These are phyloP conservation scores for Austroboletus festivus DNA, from an alignment of 768 basidiomycete genomes.

Conservation along the genomic window DNA sequence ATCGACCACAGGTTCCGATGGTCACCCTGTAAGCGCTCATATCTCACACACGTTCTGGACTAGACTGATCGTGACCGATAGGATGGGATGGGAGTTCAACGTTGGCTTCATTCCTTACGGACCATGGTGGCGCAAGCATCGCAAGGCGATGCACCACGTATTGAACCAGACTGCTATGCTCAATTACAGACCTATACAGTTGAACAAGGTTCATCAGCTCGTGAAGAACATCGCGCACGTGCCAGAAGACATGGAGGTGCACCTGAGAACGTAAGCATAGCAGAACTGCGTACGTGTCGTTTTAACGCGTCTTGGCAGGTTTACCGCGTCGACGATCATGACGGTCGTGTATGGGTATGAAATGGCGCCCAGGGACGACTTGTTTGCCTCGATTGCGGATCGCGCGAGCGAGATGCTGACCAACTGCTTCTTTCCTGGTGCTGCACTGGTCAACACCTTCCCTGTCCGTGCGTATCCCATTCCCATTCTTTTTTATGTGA, in stretches of 20 bases:
- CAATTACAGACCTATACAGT: slow-evolving; percentile 33
- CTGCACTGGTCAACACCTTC: slow-evolving; percentile 30
- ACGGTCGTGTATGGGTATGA: slow-evolving; percentile 35
- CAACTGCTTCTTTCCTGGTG: slow-evolving; percentile 29
- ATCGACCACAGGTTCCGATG: slow-evolving; percentile 25
- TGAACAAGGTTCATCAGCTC: slow-evolving; percentile 30
- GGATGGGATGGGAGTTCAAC: slow-evolving; percentile 41
- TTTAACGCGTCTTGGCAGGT: slow-evolving; percentile 9
- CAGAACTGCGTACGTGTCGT: no score
- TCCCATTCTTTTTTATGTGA: not conserved
- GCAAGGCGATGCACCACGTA: slow-evolving; percentile 37
- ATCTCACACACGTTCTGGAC: slow-evolving; percentile 22
- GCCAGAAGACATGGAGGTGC: slow-evolving; percentile 27
- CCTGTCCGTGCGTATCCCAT: slow-evolving; percentile 22
- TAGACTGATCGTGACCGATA: slow-evolving; percentile 22
- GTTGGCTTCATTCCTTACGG: slow-evolving; percentile 36
- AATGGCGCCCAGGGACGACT: slow-evolving; percentile 29
- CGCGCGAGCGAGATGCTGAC: slow-evolving; percentile 29
- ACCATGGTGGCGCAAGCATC: slow-evolving; percentile 35
- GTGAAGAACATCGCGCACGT: slow-evolving; percentile 26
- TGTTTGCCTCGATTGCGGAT: slow-evolving; percentile 31
- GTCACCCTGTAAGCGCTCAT: not conserved
- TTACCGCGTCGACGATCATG: slow-evolving; percentile 33
- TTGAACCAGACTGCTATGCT: slow-evolving; percentile 30
- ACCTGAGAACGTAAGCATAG: slow-evolving; percentile 17